Percentiles rank a stretch among this genome's conserved stretches.
phyloP scores from a whole-genome alignment of 106 monocot species.

The Ottelia alismoides region DNA sequence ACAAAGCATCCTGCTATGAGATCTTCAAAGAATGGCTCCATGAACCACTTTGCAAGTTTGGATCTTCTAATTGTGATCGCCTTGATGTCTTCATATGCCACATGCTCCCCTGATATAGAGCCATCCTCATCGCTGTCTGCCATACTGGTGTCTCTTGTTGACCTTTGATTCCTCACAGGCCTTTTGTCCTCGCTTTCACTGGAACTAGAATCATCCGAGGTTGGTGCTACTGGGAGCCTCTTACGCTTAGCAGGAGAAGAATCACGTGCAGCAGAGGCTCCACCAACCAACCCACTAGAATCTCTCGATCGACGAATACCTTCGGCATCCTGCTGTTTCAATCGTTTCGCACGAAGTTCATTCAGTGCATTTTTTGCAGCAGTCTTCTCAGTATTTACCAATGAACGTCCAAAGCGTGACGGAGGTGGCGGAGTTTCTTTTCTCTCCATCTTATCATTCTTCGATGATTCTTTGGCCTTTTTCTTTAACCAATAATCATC shows the following conservation, averaged over 20 bases:
- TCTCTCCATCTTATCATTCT: constrained; percentile 28
- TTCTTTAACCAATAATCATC: constrained; percentile 66
- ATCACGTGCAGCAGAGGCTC: constrained; percentile 4
- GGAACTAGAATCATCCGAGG: constrained; percentile 38
- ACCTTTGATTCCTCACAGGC: background rate
- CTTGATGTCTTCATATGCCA: constrained; percentile 64
- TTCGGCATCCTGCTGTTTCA: constrained; percentile 72
- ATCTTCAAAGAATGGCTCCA: constrained; percentile 94
- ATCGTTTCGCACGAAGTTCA: constrained; percentile 54
- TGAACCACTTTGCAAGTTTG: constrained; percentile 84
- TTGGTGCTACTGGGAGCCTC: constrained; percentile 8
- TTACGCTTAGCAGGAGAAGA: constrained; percentile 39
- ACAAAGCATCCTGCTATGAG: constrained; percentile 76
- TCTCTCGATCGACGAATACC: constrained; percentile 39
- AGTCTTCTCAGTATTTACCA: constrained; percentile 26
- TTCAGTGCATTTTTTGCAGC: constrained; percentile 62
- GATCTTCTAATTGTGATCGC: constrained; percentile 70
- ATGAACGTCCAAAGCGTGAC: constrained; percentile 37
- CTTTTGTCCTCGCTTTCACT: constrained; percentile 35
- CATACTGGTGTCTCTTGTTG: constrained; percentile 16
- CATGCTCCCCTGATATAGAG: constrained; percentile 27
- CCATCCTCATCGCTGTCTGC: constrained; percentile 56
- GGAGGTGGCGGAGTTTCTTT: constrained; percentile 48
- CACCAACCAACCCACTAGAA: constrained; percentile 4
- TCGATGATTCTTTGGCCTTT: constrained; percentile 49